Conservation (phyloP, 352 stramenopile species). For the Globisporangium radiosum region DNA sequence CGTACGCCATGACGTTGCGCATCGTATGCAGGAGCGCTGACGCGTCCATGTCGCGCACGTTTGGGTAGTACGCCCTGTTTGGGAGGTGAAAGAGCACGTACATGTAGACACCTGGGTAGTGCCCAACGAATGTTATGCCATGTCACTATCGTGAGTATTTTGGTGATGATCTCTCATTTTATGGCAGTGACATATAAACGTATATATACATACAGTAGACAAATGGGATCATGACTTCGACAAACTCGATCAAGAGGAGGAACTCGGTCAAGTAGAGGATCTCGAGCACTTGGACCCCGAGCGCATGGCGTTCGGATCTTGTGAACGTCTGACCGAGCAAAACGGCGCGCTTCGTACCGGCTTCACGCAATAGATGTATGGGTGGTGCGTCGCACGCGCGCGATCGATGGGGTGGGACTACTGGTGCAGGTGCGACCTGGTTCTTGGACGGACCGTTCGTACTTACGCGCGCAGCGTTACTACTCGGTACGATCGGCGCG, state of each 20-base stretch:
- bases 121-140: no score
- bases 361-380: neutral
- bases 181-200: neutral
- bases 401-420: neutral
- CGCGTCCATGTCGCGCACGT: conserved; percentile 18
- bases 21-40: conserved; percentile 12
- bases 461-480: neutral
- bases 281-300: conserved; percentile 3
- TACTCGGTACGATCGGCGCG: no score
- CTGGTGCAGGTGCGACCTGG: neutral
- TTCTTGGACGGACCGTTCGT: neutral
- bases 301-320: neutral
- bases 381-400: neutral
- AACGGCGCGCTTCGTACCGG: neutral
- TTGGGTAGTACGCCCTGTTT: conserved; percentile 22
- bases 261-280: conserved; percentile 17
- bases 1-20: conserved; percentile 28
- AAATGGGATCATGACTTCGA: conserved; percentile 19
- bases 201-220: conserved; percentile 15
- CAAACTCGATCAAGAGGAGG: conserved; percentile 17
- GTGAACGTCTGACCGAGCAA: neutral
- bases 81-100: conserved; percentile 24
- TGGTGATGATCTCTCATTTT: no score
- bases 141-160: no score
- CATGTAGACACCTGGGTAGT: conserved; percentile 17